Evolutionary conservation across 2,329 filamentous ascomycete genomes (phyloP).

Genomic region (Penicillium digitatum): DNA sequence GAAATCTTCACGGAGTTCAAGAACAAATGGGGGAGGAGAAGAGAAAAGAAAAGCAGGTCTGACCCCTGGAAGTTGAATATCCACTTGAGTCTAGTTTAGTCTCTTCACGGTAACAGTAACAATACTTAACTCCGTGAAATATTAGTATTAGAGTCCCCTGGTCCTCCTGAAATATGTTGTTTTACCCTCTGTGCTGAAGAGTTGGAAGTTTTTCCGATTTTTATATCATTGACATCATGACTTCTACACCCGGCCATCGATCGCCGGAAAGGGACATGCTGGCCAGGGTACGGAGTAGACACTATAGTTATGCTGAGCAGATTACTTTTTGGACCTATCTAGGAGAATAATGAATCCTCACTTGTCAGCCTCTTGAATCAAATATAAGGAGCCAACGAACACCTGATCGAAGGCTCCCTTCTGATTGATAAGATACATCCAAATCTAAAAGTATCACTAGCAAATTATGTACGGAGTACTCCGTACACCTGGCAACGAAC

Average conservation of each 20-base stretch:
- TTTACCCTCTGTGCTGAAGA: neutral
- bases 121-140: neutral
- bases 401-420: too few species aligned
- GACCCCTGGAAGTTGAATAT: constrained; percentile 26
- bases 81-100: constrained; percentile 23
- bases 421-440: neutral
- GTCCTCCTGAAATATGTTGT: too few species aligned
- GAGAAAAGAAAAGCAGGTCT: constrained; percentile 6
- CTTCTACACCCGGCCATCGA: neutral
- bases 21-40: constrained; percentile 7
- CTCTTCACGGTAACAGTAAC: constrained; percentile 21
- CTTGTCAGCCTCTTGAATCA: neutral
- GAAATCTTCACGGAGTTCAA: neutral
- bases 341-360: neutral
- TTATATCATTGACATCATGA: constrained; percentile 22
- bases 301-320: too few species aligned
- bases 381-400: too few species aligned
- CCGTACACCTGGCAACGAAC: too few species aligned
- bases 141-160: neutral
- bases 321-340: too few species aligned
- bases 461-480: neutral
- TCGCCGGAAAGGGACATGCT: neutral
- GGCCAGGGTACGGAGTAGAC: neutral
- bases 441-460: neutral
- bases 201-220: neutral